Evolutionary conservation across 176 grass and related monocot species (phyloP).

Genomic region (Zea luxurians): DNA sequence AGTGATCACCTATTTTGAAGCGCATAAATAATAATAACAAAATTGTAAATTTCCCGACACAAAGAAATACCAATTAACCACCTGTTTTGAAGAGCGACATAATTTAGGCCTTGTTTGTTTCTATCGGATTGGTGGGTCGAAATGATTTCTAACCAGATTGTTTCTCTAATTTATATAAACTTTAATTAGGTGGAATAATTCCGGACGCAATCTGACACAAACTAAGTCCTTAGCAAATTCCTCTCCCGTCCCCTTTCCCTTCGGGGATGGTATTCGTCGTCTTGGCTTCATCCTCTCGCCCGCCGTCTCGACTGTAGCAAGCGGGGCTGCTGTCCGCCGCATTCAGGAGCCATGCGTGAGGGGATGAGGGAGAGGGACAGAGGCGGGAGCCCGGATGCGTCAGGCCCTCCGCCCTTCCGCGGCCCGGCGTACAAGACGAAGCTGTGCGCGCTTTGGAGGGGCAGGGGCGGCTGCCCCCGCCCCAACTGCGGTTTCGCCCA

Average conservation of each 20-base stretch:
- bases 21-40: no score
- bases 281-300: neutral
- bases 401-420: constrained; percentile 37
- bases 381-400: constrained; percentile 1
- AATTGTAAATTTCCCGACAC: no score
- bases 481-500: constrained; percentile 74
- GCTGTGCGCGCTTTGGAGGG: constrained; percentile 69
- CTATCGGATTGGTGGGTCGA: no score
- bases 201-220: no score
- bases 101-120: no score
- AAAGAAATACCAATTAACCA: no score
- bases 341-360: constrained; percentile 28
- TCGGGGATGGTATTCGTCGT: neutral
- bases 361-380: constrained; percentile 34
- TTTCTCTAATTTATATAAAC: no score
- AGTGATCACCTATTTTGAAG: no score
- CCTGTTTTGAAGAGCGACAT: no score
- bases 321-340: neutral
- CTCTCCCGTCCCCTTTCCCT: neutral
- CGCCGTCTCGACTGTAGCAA: constrained; percentile 2
- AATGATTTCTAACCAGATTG: no score
- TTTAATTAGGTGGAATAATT: no score
- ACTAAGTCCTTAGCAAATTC: no score
- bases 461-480: constrained; percentile 56
- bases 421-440: constrained; percentile 81